Evolutionary conservation across 2,329 filamentous ascomycete genomes (phyloP).

Genomic region (Aspergillus japonicus): DNA sequence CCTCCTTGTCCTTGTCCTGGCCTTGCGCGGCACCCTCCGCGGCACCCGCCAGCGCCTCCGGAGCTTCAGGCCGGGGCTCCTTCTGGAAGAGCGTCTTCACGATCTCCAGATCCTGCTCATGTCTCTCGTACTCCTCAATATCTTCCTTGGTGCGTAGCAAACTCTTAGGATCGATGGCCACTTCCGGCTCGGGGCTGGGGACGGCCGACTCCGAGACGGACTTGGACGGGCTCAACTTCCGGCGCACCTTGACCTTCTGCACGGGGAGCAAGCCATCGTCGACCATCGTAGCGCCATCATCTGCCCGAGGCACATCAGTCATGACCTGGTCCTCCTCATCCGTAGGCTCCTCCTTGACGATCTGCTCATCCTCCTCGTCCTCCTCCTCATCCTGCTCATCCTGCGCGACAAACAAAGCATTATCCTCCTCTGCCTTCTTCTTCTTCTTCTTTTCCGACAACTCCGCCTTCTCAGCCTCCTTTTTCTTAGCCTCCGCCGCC

Average conservation of each 20-base stretch:
- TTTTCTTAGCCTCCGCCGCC: slow-evolving; percentile 32
- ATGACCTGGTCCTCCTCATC: slow-evolving; percentile 48
- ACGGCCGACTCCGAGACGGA: slow-evolving; percentile 1
- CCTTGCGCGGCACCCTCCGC: slow-evolving; percentile 13
- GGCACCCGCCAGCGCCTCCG: slow-evolving; percentile 10
- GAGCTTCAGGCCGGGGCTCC: slow-evolving; percentile 18
- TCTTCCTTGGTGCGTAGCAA: slow-evolving; percentile 43
- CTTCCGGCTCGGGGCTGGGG: slow-evolving; percentile 7
- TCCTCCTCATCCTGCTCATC: slow-evolving; percentile 18
- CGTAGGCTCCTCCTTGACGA: slow-evolving; percentile 55
- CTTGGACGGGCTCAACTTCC: slow-evolving; percentile 28
- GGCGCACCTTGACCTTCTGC: slow-evolving; percentile 37
- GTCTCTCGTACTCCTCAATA: slow-evolving; percentile 43
- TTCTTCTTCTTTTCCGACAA: slow-evolving; percentile 27
- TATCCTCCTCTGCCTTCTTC: slow-evolving; percentile 18
- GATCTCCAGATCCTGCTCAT: slow-evolving; percentile 40
- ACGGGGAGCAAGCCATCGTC: slow-evolving; percentile 37
- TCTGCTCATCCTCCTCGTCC: slow-evolving; percentile 23
- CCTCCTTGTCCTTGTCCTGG: slow-evolving; percentile 14
- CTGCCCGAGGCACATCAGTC: slow-evolving; percentile 31
- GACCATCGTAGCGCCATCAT: slow-evolving; percentile 22
- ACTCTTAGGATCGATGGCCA: slow-evolving; percentile 30
- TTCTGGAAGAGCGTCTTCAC: slow-evolving; percentile 39
- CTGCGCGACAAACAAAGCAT: slow-evolving; percentile 21
- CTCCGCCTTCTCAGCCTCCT: slow-evolving; percentile 33